These are phyloP conservation scores for Pseudocercospora pini-densiflorae DNA, from an alignment of 2,329 filamentous ascomycete genomes.

Conservation along the genomic window DNA sequence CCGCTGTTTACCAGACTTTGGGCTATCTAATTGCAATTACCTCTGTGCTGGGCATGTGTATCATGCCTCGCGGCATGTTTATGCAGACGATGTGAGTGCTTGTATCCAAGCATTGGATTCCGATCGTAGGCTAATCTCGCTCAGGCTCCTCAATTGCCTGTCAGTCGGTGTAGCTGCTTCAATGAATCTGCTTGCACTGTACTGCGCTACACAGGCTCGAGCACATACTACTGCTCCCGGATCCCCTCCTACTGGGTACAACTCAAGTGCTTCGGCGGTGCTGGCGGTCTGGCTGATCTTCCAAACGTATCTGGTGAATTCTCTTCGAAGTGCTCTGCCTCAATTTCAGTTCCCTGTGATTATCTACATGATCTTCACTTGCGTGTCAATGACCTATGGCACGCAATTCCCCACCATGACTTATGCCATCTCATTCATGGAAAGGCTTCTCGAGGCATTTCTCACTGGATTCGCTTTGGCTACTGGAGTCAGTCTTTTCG, in stretches of 20 bases:
- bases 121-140: constrained; percentile 51
- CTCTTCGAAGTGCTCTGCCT: constrained; percentile 67
- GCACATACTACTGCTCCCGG: constrained; percentile 55
- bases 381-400: constrained; percentile 65
- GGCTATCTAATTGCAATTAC: constrained; percentile 70
- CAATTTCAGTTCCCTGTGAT: constrained; percentile 71
- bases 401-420: constrained; percentile 62
- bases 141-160: constrained; percentile 62
- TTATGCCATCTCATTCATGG: constrained; percentile 58
- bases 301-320: constrained; percentile 70
- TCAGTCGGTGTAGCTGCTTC: constrained; percentile 63
- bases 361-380: constrained; percentile 70
- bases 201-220: constrained; percentile 67
- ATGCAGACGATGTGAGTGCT: constrained; percentile 67
- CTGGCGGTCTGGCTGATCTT: constrained; percentile 73
- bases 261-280: constrained; percentile 73
- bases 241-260: constrained; percentile 56
- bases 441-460: constrained; percentile 63
- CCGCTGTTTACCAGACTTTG: constrained; percentile 57
- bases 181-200: constrained; percentile 66
- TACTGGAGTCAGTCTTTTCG: constrained; percentile 65
- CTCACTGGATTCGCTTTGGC: constrained; percentile 68
- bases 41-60: constrained; percentile 65
- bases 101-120: not conserved
- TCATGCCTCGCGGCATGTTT: constrained; percentile 74